Percentiles rank a stretch among this genome's conserved stretches.
Evolutionary conservation across 1,284 basidiomycete genomes (phyloP).

Genomic region (Boletus hoseneyae): DNA sequence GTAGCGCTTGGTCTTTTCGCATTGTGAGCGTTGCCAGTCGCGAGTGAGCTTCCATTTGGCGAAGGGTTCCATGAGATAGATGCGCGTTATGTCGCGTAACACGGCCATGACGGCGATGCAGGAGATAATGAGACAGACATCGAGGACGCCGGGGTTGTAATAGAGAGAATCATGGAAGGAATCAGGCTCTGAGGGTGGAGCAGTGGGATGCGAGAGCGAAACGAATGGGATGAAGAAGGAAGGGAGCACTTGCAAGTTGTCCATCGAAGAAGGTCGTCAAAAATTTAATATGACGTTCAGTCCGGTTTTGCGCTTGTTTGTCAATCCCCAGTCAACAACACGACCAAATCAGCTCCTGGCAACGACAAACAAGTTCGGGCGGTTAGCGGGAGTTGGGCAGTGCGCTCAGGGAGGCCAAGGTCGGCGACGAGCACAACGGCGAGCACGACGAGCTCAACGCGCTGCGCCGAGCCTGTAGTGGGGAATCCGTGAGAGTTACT

Average conservation of each 20-base stretch:
- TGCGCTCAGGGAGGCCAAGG: slow-evolving; percentile 4
- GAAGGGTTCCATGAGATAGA: slow-evolving; percentile 74
- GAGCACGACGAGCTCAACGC: slow-evolving; percentile 1
- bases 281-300: slow-evolving; percentile 27
- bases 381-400: background rate
- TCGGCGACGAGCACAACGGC: slow-evolving; percentile 7
- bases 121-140: slow-evolving; percentile 68
- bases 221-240: slow-evolving; percentile 64
- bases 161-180: slow-evolving; percentile 65
- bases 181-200: slow-evolving; percentile 54
- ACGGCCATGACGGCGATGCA: slow-evolving; percentile 78
- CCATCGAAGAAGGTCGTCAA: slow-evolving; percentile 34
- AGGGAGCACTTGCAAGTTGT: slow-evolving; percentile 41
- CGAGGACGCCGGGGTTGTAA: slow-evolving; percentile 68
- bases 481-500: slow-evolving; percentile 36
- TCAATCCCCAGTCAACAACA: slow-evolving; percentile 25
- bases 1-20: slow-evolving; percentile 27
- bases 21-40: slow-evolving; percentile 38
- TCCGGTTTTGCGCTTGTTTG: slow-evolving; percentile 34
- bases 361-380: slow-evolving; percentile 9
- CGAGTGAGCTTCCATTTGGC: slow-evolving; percentile 68
- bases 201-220: slow-evolving; percentile 68
- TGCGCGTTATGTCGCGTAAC: slow-evolving; percentile 70
- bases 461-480: background rate
- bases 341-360: slow-evolving; percentile 17